These are phyloP conservation scores for Aspergillus brunneoviolaceus DNA, from an alignment of 2,329 filamentous ascomycete species.

Conservation along the genomic window DNA sequence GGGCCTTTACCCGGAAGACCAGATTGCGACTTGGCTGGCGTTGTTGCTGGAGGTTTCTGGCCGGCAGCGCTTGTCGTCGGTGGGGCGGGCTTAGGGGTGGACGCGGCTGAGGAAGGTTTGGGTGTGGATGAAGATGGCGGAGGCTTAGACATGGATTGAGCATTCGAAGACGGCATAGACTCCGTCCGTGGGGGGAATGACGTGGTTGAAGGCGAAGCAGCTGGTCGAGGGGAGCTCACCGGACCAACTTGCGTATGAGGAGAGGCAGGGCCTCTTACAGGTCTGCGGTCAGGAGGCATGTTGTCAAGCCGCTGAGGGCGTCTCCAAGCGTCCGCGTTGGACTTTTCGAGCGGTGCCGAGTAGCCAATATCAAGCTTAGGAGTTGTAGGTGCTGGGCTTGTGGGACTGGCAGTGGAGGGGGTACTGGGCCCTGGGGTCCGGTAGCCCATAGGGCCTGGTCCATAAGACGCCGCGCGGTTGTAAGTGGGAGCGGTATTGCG, in stretches of 20 bases:
- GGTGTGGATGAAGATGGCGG: constrained; percentile 35
- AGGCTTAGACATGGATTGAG: constrained; percentile 44
- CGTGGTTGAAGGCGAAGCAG: constrained; percentile 32
- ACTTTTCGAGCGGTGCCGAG: constrained; percentile 46
- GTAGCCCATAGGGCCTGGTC: constrained; percentile 35
- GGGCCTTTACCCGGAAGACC: constrained; percentile 69
- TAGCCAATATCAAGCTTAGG: constrained; percentile 49
- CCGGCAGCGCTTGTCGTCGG: constrained; percentile 28
- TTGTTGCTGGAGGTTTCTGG: constrained; percentile 35
- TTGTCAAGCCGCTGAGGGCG: constrained; percentile 32
- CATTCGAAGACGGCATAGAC: constrained; percentile 28
- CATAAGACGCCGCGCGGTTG: constrained; percentile 34
- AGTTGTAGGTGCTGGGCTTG: constrained; percentile 32
- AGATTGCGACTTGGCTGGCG: constrained; percentile 28
- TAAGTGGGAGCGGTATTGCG: constrained; percentile 41
- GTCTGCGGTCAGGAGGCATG: constrained; percentile 30
- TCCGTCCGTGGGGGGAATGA: constrained; percentile 35
- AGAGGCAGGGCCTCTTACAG: constrained; percentile 32
- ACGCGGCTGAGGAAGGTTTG: constrained; percentile 32
- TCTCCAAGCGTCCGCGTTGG: constrained; percentile 31
- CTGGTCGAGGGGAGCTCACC: constrained; percentile 27
- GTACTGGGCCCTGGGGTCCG: constrained; percentile 35
- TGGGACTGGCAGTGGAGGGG: constrained; percentile 29
- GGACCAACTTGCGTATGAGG: constrained; percentile 16
- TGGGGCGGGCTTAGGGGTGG: constrained; percentile 39